Conservation (phyloP, 73 alveolate genomes). For the Tetrahymena malaccensis region DNA sequence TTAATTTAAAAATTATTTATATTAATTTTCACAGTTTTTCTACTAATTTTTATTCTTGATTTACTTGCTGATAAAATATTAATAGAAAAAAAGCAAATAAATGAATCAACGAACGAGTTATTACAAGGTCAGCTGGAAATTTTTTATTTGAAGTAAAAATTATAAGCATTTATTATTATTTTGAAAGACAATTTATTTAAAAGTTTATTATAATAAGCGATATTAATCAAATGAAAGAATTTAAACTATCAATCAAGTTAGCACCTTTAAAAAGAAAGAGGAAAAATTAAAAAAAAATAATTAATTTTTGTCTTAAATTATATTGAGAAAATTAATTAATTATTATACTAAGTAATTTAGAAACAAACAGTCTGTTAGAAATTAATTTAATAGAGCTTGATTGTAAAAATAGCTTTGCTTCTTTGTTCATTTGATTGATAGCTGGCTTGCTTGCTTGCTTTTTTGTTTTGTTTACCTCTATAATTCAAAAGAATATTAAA, state of each 20-base stretch:
- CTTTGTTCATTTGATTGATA: background rate
- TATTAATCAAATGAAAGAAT: background rate
- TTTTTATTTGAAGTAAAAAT: background rate
- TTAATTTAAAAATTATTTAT: too few species aligned
- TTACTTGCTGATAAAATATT: background rate
- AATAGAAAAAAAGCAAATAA: background rate
- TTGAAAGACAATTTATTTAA: background rate
- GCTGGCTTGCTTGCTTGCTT: background rate
- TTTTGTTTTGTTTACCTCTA: too few species aligned
- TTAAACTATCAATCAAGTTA: background rate
- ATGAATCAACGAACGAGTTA: background rate
- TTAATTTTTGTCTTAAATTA: background rate
- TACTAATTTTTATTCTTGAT: background rate
- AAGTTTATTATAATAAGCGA: too few species aligned
- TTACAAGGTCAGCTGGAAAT: background rate
- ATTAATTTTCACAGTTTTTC: background rate
- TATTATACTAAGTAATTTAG: background rate
- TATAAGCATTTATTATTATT: background rate
- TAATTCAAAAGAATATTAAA: background rate
- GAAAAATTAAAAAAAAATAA: too few species aligned
- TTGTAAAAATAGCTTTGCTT: background rate
- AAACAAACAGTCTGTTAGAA: background rate
- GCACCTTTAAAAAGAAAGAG: background rate
- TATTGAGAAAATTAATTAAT: background rate
- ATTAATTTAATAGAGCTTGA: background rate